Evolutionary conservation across 495 filamentous ascomycete genomes (phyloP).

Genomic region (Aspergillus panamensis): DNA sequence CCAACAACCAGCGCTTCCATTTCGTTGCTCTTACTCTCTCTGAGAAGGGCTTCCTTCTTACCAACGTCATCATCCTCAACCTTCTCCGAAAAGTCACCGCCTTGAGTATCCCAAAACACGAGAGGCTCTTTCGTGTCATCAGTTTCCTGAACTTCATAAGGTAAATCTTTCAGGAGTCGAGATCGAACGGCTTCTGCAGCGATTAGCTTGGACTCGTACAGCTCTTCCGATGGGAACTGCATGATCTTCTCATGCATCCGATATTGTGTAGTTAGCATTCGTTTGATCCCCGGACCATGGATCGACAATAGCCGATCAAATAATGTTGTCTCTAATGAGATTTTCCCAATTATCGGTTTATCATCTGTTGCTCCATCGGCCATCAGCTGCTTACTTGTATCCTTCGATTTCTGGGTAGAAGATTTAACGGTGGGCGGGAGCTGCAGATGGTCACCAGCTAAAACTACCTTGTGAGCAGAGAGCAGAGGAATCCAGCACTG

Average conservation of each 20-base stretch:
- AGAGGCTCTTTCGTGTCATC: constrained; percentile 87
- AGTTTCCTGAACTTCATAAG: constrained; percentile 72
- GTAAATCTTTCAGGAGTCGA: constrained; percentile 71
- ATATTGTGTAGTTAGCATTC: constrained; percentile 97
- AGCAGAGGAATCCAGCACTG: constrained; percentile 97
- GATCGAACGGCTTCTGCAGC: constrained; percentile 73
- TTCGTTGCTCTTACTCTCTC: constrained; percentile 91
- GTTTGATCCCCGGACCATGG: constrained; percentile 80
- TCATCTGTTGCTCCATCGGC: constrained; percentile 21
- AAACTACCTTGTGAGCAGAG: constrained; percentile 74
- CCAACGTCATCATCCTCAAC: constrained; percentile 48
- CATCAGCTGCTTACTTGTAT: constrained; percentile 22
- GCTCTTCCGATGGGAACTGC: constrained; percentile 83
- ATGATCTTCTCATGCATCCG: constrained; percentile 97
- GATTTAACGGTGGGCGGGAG: constrained; percentile 93
- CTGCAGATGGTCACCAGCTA: constrained; percentile 93
- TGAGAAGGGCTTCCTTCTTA: constrained; percentile 54
- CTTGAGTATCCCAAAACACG: constrained; percentile 95
- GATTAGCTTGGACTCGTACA: constrained; percentile 78
- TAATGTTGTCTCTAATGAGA: constrained; percentile 77
- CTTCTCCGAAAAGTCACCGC: constrained; percentile 77
- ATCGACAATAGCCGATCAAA: constrained; percentile 84
- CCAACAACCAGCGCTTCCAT: constrained; percentile 81
- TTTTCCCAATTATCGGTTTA: constrained; percentile 21
- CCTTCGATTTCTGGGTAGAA: constrained; percentile 23